These are phyloP conservation scores for Paramecium pentaurelia DNA, from an alignment of 73 alveolate genomes.

Conservation along the genomic window DNA sequence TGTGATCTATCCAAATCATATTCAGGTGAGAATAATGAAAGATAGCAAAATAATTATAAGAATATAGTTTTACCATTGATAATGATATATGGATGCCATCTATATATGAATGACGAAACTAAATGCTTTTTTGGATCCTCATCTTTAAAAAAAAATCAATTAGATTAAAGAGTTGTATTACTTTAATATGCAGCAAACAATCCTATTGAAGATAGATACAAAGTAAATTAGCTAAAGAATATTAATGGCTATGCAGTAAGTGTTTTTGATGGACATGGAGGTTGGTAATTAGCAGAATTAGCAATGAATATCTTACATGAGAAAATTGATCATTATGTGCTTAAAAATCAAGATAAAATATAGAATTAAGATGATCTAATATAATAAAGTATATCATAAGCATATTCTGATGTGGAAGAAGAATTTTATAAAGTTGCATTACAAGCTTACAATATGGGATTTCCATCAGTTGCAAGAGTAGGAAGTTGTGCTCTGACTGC, in stretches of 20 bases:
- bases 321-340: conserved; percentile 69
- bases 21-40: neutral
- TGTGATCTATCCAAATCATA: neutral
- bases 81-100: neutral
- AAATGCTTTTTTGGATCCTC: neutral
- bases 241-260: conserved; percentile 41
- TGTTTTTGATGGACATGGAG: conserved; percentile 94
- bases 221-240: neutral
- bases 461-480: conserved; percentile 68
- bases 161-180: conserved; percentile 18
- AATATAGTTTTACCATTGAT: neutral
- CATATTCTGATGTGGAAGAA: conserved; percentile 80
- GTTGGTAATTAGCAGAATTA: conserved; percentile 84
- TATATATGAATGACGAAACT: neutral
- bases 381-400: conserved; percentile 64
- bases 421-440: conserved; percentile 74
- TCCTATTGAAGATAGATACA: conserved; percentile 57
- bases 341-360: conserved; percentile 53
- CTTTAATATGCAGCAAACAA: conserved; percentile 50
- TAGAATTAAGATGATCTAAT: conserved; percentile 61
- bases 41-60: neutral
- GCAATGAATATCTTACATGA: conserved; percentile 72
- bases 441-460: conserved; percentile 68
- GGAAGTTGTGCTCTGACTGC: conserved; percentile 91
- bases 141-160: conserved; percentile 17